Evolutionary conservation across 495 filamentous ascomycete species (phyloP).

Genomic region (Usnea hakonensis): DNA sequence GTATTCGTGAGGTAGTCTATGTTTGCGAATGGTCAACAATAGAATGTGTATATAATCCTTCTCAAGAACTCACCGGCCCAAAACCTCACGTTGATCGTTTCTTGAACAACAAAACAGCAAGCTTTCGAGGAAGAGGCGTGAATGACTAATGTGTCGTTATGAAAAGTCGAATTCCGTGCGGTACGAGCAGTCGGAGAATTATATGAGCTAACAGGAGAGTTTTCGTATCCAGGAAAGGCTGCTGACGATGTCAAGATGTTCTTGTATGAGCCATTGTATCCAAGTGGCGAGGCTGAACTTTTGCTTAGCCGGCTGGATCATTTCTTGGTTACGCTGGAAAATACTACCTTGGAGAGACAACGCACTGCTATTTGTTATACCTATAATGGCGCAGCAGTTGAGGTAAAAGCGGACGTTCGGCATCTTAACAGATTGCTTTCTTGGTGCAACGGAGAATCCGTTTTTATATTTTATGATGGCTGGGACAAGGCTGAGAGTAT

Average conservation of each 20-base stretch:
- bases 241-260: not conserved
- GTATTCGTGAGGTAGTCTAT: not conserved
- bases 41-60: not conserved
- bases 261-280: not conserved
- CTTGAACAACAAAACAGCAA: slow-evolving; percentile 20
- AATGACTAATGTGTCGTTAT: not conserved
- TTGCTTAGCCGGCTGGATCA: not conserved
- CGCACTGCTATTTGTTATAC: not conserved
- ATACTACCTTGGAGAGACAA: not conserved
- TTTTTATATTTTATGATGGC: not conserved
- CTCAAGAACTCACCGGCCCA: not conserved
- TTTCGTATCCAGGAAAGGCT: not conserved
- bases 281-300: not conserved
- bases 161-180: not conserved
- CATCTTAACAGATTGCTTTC: not conserved
- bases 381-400: not conserved
- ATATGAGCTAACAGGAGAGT: not conserved
- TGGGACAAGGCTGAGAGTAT: not conserved
- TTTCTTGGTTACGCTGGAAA: not conserved
- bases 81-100: slow-evolving; percentile 14
- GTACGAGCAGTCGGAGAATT: not conserved
- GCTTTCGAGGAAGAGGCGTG: not conserved
- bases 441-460: not conserved
- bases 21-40: not conserved
- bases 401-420: not conserved